Evolutionary conservation across 352 stramenopile genomes (phyloP).

Genomic region (Globisporangium irregulare): DNA sequence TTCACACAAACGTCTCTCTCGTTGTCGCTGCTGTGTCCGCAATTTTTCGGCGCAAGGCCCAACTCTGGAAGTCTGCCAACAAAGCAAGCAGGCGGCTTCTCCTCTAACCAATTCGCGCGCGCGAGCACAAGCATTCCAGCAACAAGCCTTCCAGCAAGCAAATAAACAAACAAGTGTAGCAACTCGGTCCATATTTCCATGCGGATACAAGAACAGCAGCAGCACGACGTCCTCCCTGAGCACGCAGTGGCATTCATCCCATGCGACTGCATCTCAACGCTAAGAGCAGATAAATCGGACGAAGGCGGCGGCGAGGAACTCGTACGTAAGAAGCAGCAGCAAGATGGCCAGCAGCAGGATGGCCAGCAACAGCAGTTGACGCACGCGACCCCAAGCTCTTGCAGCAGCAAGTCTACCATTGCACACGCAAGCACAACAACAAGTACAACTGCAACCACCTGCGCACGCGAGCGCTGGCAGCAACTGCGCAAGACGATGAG

Average conservation of each 20-base stretch:
- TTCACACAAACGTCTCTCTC: neutral
- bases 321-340: neutral
- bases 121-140: neutral
- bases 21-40: constrained; percentile 5
- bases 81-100: too few species aligned
- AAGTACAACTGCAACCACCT: neutral
- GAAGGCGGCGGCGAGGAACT: neutral
- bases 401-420: neutral
- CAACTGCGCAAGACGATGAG: constrained; percentile 31
- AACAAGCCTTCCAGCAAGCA: neutral
- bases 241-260: neutral
- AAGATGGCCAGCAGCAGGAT: neutral
- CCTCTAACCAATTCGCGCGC: too few species aligned
- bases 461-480: constrained; percentile 21
- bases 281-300: neutral
- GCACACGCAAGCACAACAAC: neutral
- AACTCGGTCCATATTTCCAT: neutral
- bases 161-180: neutral
- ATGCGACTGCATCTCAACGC: too few species aligned
- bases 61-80: too few species aligned
- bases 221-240: neutral
- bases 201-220: constrained; percentile 2
- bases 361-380: neutral
- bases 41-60: neutral
- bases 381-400: too few species aligned